A percentile compares a stretch with the other conserved stretches of the same genome.
phyloP scores from a whole-genome alignment of 1,284 basidiomycete genomes.

The Athelia sp. region DNA sequence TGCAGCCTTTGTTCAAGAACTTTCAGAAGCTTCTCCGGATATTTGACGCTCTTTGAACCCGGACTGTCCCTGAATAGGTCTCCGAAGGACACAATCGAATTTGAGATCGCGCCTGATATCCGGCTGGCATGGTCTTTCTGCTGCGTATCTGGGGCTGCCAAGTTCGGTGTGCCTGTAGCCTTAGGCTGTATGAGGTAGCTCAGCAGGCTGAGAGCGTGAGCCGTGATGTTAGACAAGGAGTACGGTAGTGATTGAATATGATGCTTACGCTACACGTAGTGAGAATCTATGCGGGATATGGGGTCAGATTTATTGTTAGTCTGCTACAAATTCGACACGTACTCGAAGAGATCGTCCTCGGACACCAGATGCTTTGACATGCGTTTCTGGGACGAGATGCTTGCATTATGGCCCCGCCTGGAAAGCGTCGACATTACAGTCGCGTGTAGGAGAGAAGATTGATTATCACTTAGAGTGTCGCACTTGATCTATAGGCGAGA shows the following conservation, averaged over 20 bases:
- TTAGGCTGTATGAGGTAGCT: slow-evolving; percentile 69
- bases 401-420: slow-evolving; percentile 59
- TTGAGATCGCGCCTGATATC: slow-evolving; percentile 61
- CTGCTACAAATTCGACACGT: slow-evolving; percentile 23
- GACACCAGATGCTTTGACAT: slow-evolving; percentile 69
- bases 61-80: slow-evolving; percentile 77
- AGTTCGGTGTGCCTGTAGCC: slow-evolving; percentile 31
- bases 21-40: slow-evolving; percentile 89
- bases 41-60: slow-evolving; percentile 79
- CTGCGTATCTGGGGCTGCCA: slow-evolving; percentile 38
- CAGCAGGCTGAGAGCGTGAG: slow-evolving; percentile 43
- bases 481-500: too few species aligned
- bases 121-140: slow-evolving; percentile 62
- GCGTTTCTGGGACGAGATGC: slow-evolving; percentile 61
- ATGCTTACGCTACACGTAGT: slow-evolving; percentile 70
- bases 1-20: slow-evolving; percentile 83
- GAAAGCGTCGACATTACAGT: slow-evolving; percentile 37
- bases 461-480: not conserved
- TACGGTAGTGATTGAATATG: slow-evolving; percentile 5
- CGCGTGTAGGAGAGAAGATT: not conserved
- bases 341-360: slow-evolving; percentile 83
- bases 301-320: slow-evolving; percentile 5
- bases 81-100: slow-evolving; percentile 71
- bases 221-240: slow-evolving; percentile 9
- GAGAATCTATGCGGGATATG: slow-evolving; percentile 48